Percentiles rank a stretch among this genome's conserved stretches.
phyloP scores from a whole-genome alignment of 2,329 filamentous ascomycete species.

The Microascus cirrosus region DNA sequence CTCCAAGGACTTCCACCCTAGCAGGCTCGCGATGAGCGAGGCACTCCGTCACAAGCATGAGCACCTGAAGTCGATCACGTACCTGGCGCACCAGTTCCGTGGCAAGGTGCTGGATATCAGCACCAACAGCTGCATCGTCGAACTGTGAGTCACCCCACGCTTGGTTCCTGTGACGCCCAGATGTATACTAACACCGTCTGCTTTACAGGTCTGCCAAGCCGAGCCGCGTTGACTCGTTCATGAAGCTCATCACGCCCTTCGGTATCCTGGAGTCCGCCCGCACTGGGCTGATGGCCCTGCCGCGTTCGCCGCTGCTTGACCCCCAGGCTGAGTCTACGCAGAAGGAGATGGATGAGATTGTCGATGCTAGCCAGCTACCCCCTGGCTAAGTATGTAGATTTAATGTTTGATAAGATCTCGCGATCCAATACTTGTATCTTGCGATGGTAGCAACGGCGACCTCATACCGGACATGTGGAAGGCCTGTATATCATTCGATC shows the following conservation, averaged over 20 bases:
- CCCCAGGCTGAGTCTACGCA: slow-evolving; percentile 55
- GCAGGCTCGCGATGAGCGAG: slow-evolving; percentile 73
- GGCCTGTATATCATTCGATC: background rate
- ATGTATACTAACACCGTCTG: slow-evolving; percentile 11
- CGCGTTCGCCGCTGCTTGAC: slow-evolving; percentile 77
- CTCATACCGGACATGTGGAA: background rate
- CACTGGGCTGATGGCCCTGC: slow-evolving; percentile 93
- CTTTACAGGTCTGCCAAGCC: slow-evolving; percentile 72
- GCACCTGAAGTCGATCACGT: slow-evolving; percentile 91
- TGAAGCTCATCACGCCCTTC: slow-evolving; percentile 90
- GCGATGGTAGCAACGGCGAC: background rate
- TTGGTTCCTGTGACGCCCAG: background rate
- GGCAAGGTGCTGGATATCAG: slow-evolving; percentile 97
- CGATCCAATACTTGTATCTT: slow-evolving; percentile 8
- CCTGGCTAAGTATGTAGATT: slow-evolving; percentile 53
- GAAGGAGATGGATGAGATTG: slow-evolving; percentile 89
- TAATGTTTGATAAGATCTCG: slow-evolving; percentile 1
- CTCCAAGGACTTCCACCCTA: slow-evolving; percentile 74
- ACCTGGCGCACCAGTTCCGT: slow-evolving; percentile 93
- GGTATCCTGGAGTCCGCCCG: slow-evolving; percentile 93
- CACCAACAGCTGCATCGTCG: slow-evolving; percentile 96
- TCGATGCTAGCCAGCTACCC: slow-evolving; percentile 87
- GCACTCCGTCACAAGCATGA: slow-evolving; percentile 94
- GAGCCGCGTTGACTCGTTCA: slow-evolving; percentile 87
- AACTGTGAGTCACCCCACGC: slow-evolving; percentile 56